Base-by-base conservation (phyloP, 139 green algal species). In the Coelastrella sp. region DNA sequence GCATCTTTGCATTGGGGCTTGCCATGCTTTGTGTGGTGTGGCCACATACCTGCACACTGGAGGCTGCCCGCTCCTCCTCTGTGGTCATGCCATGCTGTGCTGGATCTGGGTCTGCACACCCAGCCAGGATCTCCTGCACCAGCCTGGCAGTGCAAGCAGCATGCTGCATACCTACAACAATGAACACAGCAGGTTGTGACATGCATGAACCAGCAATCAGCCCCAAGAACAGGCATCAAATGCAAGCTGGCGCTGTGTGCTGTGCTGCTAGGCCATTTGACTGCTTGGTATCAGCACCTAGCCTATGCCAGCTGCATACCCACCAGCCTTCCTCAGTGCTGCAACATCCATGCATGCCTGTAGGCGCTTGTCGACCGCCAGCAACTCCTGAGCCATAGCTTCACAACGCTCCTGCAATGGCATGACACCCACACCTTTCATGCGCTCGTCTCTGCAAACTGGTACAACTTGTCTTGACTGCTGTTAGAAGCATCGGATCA, bases 1-100 rank as follows among this genome's bases (percentile, higher is more conserved):
- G 12, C 12, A 22, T 17, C 63, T 14, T 72, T 14, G 63, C 63
- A 72, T 35, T 79, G 73, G n/a, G 73, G 22, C 14, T 27, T 79
- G 73, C 12, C 73, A 35, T 79, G 12, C 17, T 79, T 10, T 17
- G 22, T 22, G n/a, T 79, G 73, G 63, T 72, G 15, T 17, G 15
- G 73, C 73, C 25, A 5, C 73, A 20, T 15, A 88, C 84, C 84
- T 88, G 84, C 20, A 88, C 49, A n/a, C 57, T 82, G 9, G 92
- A 92, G 14, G 90, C 87, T 17, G 92, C 49, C 0, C 95, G 91
- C 90, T 98, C 97, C 89, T 98, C 97, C 14, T 96, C 95, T 22
- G 94, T 96, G 5, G 96, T 98, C 75, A 97, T 91, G 80, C 96
- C 97, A 59, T 97, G 95, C 87, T 96, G 91, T 56, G 91, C 88